These are phyloP conservation scores for Patellifolia procumbens DNA, from an alignment of 179 eudicot species.

Conservation along the genomic window DNA sequence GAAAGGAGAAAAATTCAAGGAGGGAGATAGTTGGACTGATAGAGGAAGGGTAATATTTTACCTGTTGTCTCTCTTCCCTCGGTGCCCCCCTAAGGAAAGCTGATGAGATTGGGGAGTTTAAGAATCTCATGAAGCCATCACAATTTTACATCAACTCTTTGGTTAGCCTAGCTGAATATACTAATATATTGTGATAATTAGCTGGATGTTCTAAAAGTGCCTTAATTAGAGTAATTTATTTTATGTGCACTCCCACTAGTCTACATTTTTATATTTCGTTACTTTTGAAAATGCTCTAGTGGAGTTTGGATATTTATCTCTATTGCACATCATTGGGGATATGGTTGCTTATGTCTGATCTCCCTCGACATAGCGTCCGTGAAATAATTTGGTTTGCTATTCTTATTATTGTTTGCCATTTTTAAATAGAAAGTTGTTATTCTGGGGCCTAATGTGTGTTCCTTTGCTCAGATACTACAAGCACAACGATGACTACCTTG, in stretches of 20 bases:
- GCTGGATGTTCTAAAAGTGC: background rate
- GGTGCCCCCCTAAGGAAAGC: background rate
- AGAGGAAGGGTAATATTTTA: background rate
- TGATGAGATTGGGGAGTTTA: background rate
- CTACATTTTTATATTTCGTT: background rate
- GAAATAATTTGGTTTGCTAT: background rate
- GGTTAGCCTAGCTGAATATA: too few species aligned
- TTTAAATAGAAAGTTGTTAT: background rate
- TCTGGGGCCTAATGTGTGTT: background rate
- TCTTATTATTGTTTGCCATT: background rate
- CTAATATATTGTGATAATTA: too few species aligned
- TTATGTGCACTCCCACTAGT: background rate
- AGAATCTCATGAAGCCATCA: background rate
- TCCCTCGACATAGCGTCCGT: background rate
- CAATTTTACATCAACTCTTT: background rate
- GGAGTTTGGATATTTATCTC: background rate
- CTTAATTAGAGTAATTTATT: background rate
- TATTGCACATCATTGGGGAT: background rate
- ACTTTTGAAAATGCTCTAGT: background rate
- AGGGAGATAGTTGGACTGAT: background rate
- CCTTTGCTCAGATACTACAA: slow-evolving; percentile 61
- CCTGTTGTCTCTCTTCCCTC: background rate
- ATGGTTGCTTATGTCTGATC: background rate
- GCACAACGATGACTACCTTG: slow-evolving; percentile 89
- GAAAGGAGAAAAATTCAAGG: too few species aligned